Evolutionary conservation across 2,329 filamentous ascomycete genomes (phyloP).

Genomic region (Alternaria solani): DNA sequence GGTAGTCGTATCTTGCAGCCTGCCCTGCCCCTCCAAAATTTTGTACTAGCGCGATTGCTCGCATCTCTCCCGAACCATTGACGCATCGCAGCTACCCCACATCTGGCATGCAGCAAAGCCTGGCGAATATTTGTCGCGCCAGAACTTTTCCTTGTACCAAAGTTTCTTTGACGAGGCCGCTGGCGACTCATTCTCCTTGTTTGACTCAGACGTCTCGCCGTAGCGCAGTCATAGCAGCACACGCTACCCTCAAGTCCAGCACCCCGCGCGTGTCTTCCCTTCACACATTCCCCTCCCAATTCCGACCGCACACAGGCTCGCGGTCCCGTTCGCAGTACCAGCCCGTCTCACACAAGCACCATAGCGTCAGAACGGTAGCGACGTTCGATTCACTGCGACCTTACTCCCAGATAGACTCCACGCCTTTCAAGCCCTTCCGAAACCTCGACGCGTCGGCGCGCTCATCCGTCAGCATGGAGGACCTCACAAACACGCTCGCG

Average conservation of each 20-base stretch:
- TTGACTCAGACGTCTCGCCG: constrained; percentile 38
- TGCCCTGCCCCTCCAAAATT: constrained; percentile 35
- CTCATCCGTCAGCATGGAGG: constrained; percentile 42
- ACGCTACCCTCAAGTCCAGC: background rate
- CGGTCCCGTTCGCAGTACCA: constrained; percentile 12
- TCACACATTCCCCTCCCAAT: constrained; percentile 7
- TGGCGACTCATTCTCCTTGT: constrained; percentile 42
- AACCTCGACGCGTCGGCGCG: constrained; percentile 38
- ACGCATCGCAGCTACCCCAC: constrained; percentile 39
- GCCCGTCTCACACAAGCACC: constrained; percentile 8
- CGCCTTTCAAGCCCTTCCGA: constrained; percentile 30
- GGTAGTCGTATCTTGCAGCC: background rate
- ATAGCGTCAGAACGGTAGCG: background rate
- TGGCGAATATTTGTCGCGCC: constrained; percentile 23
- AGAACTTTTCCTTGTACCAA: constrained; percentile 39
- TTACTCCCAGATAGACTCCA: constrained; percentile 24
- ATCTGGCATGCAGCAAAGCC: constrained; percentile 39
- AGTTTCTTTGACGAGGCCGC: constrained; percentile 37
- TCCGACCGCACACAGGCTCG: constrained; percentile 11
- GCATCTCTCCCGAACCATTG: constrained; percentile 28
- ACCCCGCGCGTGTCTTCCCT: constrained; percentile 8
- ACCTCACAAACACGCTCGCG: constrained; percentile 48
- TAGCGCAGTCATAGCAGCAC: constrained; percentile 17
- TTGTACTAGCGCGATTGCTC: constrained; percentile 31
- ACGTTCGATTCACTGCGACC: constrained; percentile 16